Conservation (phyloP, 1,284 basidiomycete genomes). For the Naganishia albida region DNA sequence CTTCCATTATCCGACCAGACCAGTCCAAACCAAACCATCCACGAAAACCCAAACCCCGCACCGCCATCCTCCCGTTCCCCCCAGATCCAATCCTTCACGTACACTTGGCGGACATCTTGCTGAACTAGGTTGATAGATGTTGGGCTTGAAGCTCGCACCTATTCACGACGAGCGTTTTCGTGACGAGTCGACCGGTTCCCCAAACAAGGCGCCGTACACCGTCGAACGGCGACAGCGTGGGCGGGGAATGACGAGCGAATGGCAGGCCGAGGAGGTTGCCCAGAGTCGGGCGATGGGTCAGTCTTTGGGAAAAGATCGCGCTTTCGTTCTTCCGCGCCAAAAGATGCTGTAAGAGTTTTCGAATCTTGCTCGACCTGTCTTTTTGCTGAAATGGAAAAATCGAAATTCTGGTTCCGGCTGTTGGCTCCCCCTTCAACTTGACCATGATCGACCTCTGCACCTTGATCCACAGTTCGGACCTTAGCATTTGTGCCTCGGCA, state of each 20-base stretch:
- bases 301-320: neutral
- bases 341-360: too few relatives aligned
- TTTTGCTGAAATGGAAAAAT: too few relatives aligned
- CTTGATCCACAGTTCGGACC: too few relatives aligned
- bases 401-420: too few relatives aligned
- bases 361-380: too few relatives aligned
- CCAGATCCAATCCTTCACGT: constrained; percentile 29
- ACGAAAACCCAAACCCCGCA: neutral
- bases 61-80: neutral
- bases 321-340: neutral
- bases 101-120: constrained; percentile 48
- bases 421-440: too few relatives aligned
- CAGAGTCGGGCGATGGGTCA: constrained; percentile 2
- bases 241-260: constrained; percentile 1
- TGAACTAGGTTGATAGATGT: constrained; percentile 28
- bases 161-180: neutral
- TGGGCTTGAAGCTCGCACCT: constrained; percentile 18
- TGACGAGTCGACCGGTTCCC: neutral
- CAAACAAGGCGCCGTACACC: neutral
- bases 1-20: constrained; percentile 2
- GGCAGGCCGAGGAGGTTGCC: neutral
- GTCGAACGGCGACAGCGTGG: neutral
- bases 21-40: constrained; percentile 5
- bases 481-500: too few relatives aligned
- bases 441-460: too few relatives aligned